Percentiles rank a stretch among this genome's conserved stretches.
These are phyloP conservation scores for Spiromastix sp. DNA, from an alignment of 2,329 filamentous ascomycete genomes.

Conservation along the genomic window DNA sequence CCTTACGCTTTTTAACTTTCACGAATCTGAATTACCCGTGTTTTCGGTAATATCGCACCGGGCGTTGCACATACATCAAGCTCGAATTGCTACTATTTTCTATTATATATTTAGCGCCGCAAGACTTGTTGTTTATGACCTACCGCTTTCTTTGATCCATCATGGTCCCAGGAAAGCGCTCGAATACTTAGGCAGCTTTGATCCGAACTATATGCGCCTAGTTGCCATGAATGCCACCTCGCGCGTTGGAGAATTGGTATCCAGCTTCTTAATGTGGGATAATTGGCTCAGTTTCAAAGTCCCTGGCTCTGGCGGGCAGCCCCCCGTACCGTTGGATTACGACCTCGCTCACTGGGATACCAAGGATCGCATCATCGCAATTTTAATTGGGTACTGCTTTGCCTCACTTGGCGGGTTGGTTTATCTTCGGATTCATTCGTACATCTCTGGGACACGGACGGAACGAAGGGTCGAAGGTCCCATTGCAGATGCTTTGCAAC, in stretches of 20 bases:
- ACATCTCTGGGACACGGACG: slow-evolving; percentile 50
- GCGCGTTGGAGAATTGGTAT: slow-evolving; percentile 13
- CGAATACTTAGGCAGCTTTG: background rate
- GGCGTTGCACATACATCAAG: slow-evolving; percentile 53
- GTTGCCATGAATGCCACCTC: slow-evolving; percentile 6
- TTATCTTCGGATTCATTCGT: slow-evolving; percentile 65
- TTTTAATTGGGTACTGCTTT: slow-evolving; percentile 69
- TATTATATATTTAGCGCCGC: slow-evolving; percentile 29
- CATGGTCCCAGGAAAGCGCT: slow-evolving; percentile 5
- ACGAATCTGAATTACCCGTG: slow-evolving; percentile 56
- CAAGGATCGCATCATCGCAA: slow-evolving; percentile 61
- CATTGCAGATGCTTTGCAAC: slow-evolving; percentile 67
- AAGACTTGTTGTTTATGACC: slow-evolving; percentile 32
- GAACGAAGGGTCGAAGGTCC: slow-evolving; percentile 57
- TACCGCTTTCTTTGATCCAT: slow-evolving; percentile 20
- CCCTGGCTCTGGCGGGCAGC: slow-evolving; percentile 12
- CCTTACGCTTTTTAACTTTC: slow-evolving; percentile 30
- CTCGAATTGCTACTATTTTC: slow-evolving; percentile 36
- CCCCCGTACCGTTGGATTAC: slow-evolving; percentile 37
- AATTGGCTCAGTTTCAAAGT: slow-evolving; percentile 19
- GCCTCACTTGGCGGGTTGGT: slow-evolving; percentile 63
- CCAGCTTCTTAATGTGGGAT: slow-evolving; percentile 16
- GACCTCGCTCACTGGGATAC: slow-evolving; percentile 58
- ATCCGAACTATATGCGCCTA: slow-evolving; percentile 2
- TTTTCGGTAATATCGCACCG: slow-evolving; percentile 69